Evolutionary conservation across 306 rosid species (phyloP).

Genomic region (Ziziphus jujuba): DNA sequence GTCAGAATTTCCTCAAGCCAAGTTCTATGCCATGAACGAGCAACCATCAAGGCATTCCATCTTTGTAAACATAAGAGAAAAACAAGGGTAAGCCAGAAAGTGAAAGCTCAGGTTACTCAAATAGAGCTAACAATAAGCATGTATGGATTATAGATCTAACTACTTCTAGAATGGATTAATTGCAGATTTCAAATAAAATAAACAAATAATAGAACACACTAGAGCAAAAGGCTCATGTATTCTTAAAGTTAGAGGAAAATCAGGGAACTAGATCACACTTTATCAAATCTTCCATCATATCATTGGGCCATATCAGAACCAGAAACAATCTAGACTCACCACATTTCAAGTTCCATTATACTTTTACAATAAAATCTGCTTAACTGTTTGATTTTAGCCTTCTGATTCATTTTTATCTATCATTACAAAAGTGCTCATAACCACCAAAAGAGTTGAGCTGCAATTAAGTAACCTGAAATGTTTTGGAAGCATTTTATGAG

Average conservation of each 20-base stretch:
- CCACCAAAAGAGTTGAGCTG: no score
- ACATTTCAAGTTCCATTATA: not conserved
- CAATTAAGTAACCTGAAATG: no score
- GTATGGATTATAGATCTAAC: not conserved
- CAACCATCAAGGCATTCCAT: slow-evolving; percentile 89
- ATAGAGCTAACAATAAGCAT: slow-evolving; percentile 6
- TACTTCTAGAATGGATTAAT: not conserved
- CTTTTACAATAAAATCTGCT: not conserved
- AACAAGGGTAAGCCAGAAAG: slow-evolving; percentile 15
- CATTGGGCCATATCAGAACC: not conserved
- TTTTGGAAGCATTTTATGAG: no score
- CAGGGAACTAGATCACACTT: not conserved
- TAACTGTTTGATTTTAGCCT: not conserved
- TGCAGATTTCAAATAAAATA: not conserved
- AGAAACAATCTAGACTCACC: not conserved
- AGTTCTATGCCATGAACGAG: slow-evolving; percentile 84
- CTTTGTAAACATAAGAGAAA: slow-evolving; percentile 45
- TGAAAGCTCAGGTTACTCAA: slow-evolving; percentile 8
- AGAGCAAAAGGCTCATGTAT: not conserved
- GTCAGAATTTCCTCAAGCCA: slow-evolving; percentile 78
- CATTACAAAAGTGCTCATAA: no score
- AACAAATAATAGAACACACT: no score
- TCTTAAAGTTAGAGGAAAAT: not conserved
- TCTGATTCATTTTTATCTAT: not conserved
- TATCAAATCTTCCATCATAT: no score